Base-by-base conservation (phyloP, 495 filamentous ascomycete species). In the Collariella sp. region DNA sequence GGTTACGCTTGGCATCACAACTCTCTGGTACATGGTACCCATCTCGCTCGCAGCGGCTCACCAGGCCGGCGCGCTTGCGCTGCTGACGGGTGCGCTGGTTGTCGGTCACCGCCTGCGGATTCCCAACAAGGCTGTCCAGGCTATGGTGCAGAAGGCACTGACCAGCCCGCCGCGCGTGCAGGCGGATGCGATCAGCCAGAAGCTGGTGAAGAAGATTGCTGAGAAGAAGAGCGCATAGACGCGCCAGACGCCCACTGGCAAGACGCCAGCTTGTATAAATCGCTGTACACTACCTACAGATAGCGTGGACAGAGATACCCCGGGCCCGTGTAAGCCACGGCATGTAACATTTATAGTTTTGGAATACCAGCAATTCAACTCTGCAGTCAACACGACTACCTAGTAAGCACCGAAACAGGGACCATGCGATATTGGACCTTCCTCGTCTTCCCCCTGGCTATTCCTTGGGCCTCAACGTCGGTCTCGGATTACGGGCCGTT, bases 1-100 rank as follows among this genome's bases (percentile, higher is more conserved):
- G 72, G 89, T 88, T 15, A 70, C 79, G 1, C 80, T 98, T 1
- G 93, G 93, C 5, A 93, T 98, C 61, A 81, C 77, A 53, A 98
- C 93, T 6, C 75, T 98, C 48, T 80, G 95, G 52, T 96, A 97
- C 72, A 82, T 97, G 45, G 89, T 97, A 10, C 93, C 93, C 5
- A 85, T 83, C 13, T 85, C 86, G 31, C 70, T 98, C 18, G 93
- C 93, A 9, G 89, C 93, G 9, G 82, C 87, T 38, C 93, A 98
- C 67, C 93, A 98, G 73, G 94, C 94, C 1, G 93, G 94, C 12
- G 85, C 82, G 46, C 70, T 98, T 56, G 88, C 89, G 31, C 70
- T 98, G 24, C 71, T 98, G 50, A 93, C 89, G 0, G 89, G 89
- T 40, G 82, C 82, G 0, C 67, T 95, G 26, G 79, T 96, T 2